These are phyloP conservation scores for Ascochyta pisi DNA, from an alignment of 2,329 filamentous ascomycete species.

Conservation along the genomic window DNA sequence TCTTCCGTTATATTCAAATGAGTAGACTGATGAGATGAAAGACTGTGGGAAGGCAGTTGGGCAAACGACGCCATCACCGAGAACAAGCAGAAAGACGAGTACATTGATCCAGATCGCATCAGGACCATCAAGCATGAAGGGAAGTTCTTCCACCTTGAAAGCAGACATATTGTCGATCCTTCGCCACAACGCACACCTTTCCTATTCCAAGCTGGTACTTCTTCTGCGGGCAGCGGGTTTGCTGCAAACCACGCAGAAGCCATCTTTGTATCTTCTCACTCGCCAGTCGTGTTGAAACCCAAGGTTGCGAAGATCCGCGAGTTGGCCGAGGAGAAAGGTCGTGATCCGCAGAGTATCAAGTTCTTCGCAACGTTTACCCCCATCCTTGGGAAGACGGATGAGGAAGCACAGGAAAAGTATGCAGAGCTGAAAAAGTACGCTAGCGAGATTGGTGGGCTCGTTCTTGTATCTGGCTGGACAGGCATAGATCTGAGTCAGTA, in stretches of 20 bases:
- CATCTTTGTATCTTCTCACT: slow-evolving; percentile 65
- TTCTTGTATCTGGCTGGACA: slow-evolving; percentile 65
- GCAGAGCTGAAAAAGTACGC: slow-evolving; percentile 61
- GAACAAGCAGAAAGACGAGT: slow-evolving; percentile 62
- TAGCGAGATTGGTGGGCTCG: slow-evolving; percentile 61
- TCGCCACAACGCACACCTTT: slow-evolving; percentile 51
- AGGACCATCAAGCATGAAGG: slow-evolving; percentile 67
- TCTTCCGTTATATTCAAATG: too few relatives aligned
- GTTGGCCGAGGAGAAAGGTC: slow-evolving; percentile 58
- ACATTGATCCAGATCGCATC: slow-evolving; percentile 65
- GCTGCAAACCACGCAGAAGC: slow-evolving; percentile 66
- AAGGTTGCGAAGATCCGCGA: slow-evolving; percentile 62
- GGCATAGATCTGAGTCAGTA: slow-evolving; percentile 66
- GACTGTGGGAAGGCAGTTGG: slow-evolving; percentile 63
- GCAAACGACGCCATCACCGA: slow-evolving; percentile 62
- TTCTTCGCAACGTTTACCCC: slow-evolving; percentile 53
- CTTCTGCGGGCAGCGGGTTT: slow-evolving; percentile 63
- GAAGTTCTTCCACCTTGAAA: slow-evolving; percentile 59
- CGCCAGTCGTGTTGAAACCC: slow-evolving; percentile 56
- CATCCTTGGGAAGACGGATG: slow-evolving; percentile 45
- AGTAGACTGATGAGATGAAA: slow-evolving; percentile 20
- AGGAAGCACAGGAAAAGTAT: slow-evolving; percentile 61
- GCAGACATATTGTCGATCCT: slow-evolving; percentile 53
- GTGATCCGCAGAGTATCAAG: slow-evolving; percentile 65
- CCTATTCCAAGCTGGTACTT: slow-evolving; percentile 64